Conservation (phyloP, 306 rosid species). For the Senna tora region DNA sequence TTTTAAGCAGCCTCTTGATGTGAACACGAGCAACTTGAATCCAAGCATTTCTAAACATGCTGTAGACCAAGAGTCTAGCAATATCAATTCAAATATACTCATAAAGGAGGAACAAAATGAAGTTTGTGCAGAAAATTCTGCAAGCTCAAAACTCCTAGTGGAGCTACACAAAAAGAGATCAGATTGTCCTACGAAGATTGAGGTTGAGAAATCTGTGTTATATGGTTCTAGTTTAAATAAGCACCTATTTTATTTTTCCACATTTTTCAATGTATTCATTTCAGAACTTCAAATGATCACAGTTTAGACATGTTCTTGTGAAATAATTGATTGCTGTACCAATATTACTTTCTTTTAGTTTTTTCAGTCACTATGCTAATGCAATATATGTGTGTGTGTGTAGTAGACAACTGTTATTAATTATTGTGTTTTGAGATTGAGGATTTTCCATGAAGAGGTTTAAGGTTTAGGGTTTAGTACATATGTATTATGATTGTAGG, state of each 20-base stretch:
- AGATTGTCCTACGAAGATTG: constrained; percentile 33
- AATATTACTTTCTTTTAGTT: neutral
- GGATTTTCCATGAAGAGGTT: constrained; percentile 17
- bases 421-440: constrained; percentile 7
- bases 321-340: neutral
- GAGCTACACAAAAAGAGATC: constrained; percentile 42
- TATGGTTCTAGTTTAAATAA: constrained; percentile 13
- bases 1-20: constrained; percentile 40
- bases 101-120: constrained; percentile 45
- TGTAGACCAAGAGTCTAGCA: constrained; percentile 22
- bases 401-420: constrained; percentile 14
- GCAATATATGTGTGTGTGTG: neutral
- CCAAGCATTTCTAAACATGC: constrained; percentile 34
- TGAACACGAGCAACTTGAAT: constrained; percentile 26
- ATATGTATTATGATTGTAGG: neutral
- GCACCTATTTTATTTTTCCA: constrained; percentile 31
- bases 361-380: neutral
- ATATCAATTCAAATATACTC: constrained; percentile 29
- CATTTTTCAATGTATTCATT: constrained; percentile 23
- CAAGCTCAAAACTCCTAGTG: constrained; percentile 33
- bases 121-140: constrained; percentile 38
- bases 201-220: constrained; percentile 45
- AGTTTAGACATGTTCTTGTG: neutral
- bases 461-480: too few relatives aligned
- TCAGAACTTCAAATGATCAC: neutral